phyloP scores from a whole-genome alignment of 1,284 basidiomycete species.

The Exobasidium rhododendri region DNA sequence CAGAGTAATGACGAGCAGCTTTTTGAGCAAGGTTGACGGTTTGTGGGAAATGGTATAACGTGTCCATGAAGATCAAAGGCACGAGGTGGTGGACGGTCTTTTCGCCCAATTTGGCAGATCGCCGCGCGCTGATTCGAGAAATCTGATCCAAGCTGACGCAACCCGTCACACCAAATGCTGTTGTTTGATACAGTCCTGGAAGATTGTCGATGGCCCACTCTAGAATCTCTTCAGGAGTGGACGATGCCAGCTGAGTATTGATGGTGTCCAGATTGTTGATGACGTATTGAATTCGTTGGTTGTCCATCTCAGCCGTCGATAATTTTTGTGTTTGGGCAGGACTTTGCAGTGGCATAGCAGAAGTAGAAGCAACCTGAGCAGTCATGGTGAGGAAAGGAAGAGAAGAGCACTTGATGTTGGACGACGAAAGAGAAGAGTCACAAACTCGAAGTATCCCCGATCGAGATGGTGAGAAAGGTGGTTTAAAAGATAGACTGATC shows the following conservation, averaged over 20 bases:
- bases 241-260: conserved; percentile 47
- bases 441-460: no score
- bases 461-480: no score
- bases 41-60: conserved; percentile 91
- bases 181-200: conserved; percentile 53
- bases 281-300: background rate
- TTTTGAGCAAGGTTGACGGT: conserved; percentile 82
- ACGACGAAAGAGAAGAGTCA: no score
- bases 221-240: conserved; percentile 47
- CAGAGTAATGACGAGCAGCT: conserved; percentile 72
- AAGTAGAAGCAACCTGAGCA: conserved; percentile 8
- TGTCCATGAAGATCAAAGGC: conserved; percentile 64
- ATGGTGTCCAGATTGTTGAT: conserved; percentile 21
- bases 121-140: conserved; percentile 39
- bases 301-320: background rate
- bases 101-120: conserved; percentile 28
- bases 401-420: no score
- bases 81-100: conserved; percentile 42
- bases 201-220: conserved; percentile 53
- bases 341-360: background rate
- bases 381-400: no score
- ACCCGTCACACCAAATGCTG: conserved; percentile 53
- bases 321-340: background rate
- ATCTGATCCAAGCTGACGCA: conserved; percentile 54
- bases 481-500: no score